These are phyloP conservation scores for Pisolithus albus DNA, from an alignment of 768 basidiomycete species.

Conservation along the genomic window DNA sequence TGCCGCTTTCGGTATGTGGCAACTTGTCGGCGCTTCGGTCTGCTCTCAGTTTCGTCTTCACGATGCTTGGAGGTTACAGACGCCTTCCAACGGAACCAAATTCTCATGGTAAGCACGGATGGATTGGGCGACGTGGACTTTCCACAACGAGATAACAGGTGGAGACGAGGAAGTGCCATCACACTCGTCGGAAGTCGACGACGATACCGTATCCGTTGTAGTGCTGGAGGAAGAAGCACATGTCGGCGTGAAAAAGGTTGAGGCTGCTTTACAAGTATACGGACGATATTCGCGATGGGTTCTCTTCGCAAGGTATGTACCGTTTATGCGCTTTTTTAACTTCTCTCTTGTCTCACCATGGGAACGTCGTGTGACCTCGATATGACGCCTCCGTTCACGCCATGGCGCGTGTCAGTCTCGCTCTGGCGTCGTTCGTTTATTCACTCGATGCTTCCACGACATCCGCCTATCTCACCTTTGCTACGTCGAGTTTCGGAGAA, in stretches of 20 bases:
- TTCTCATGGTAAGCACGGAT: conserved; percentile 8
- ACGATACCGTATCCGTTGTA: neutral
- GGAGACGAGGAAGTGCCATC: neutral
- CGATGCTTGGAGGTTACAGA: conserved; percentile 16
- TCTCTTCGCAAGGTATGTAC: conserved; percentile 49
- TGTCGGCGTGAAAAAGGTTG: conserved; percentile 40
- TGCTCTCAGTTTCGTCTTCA: neutral
- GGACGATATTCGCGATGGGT: conserved; percentile 52
- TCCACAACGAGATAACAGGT: neutral
- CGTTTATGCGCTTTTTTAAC: conserved; percentile 20
- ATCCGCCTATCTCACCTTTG: conserved; percentile 54
- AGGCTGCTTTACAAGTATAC: conserved; percentile 46
- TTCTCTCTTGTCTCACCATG: neutral
- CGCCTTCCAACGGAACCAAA: conserved; percentile 9
- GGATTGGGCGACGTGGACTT: neutral
- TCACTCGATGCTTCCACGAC: conserved; percentile 69
- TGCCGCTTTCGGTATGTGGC: neutral
- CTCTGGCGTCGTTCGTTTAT: conserved; percentile 69
- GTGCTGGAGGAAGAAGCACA: conserved; percentile 23
- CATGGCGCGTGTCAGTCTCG: conserved; percentile 34
- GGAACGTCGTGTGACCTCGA: neutral
- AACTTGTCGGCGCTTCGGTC: neutral
- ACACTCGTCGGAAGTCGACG: neutral
- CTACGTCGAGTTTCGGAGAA: conserved; percentile 44
- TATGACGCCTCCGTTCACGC: neutral